Conservation (phyloP, 176 grass and related monocot species). For the Stipa capillata region DNA sequence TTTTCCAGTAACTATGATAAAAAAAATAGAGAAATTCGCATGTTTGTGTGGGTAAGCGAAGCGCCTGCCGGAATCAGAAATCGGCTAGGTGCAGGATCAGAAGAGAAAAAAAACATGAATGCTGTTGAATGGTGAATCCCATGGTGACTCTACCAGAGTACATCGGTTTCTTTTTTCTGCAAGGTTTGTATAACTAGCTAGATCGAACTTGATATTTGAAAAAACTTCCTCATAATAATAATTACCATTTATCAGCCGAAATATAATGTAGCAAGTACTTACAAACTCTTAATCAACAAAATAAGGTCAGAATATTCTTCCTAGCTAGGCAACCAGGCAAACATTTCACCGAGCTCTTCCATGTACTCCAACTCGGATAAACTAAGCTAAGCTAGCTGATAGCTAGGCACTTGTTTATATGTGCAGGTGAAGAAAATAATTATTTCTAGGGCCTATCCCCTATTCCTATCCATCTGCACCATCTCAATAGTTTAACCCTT, state of each 20-base stretch:
- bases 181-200: neutral
- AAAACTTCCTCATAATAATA: neutral
- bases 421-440: neutral
- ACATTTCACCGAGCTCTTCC: neutral
- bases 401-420: neutral
- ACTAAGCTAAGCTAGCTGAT: neutral
- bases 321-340: neutral
- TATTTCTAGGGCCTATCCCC: neutral
- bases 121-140: neutral
- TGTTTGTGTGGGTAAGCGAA: neutral
- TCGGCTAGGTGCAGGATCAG: too few species aligned
- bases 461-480: neutral
- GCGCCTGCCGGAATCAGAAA: too few species aligned
- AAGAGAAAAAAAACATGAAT: neutral
- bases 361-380: neutral
- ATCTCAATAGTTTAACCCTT: neutral
- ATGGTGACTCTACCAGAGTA: neutral
- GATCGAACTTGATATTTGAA: neutral
- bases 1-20: neutral
- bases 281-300: neutral
- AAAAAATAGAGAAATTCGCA: neutral
- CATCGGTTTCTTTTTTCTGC: neutral
- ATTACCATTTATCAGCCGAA: neutral
- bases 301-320: neutral
- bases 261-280: neutral